These are phyloP conservation scores for Penicillium hesseltinei DNA, from an alignment of 2,329 filamentous ascomycete genomes.

Conservation along the genomic window DNA sequence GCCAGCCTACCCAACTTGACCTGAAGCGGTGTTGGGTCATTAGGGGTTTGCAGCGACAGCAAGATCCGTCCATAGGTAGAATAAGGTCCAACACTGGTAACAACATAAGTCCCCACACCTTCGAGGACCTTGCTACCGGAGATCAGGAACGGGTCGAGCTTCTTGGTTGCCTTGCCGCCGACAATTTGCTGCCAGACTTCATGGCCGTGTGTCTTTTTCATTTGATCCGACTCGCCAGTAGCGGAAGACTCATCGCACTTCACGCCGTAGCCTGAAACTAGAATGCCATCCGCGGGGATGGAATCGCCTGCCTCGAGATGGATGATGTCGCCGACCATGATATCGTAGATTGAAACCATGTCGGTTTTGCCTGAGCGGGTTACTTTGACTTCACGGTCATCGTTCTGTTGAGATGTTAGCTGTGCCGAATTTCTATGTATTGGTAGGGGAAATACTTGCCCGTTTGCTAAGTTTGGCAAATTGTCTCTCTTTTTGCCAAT, in stretches of 20 bases:
- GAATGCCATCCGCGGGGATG: constrained; percentile 68
- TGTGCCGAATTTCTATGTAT: background rate
- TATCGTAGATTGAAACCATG: constrained; percentile 64
- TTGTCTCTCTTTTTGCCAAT: constrained; percentile 67
- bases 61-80: constrained; percentile 74
- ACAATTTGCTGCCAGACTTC: constrained; percentile 59
- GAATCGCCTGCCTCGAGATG: constrained; percentile 68
- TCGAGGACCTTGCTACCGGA: constrained; percentile 78
- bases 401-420: constrained; percentile 50
- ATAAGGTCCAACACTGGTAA: constrained; percentile 70
- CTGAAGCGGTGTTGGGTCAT: constrained; percentile 73
- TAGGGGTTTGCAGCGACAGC: constrained; percentile 69
- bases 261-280: constrained; percentile 64
- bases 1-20: constrained; percentile 73
- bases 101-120: constrained; percentile 71
- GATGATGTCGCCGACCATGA: constrained; percentile 68
- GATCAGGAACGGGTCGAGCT: constrained; percentile 71
- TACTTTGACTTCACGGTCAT: constrained; percentile 64
- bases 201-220: constrained; percentile 64
- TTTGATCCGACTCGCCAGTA: constrained; percentile 70
- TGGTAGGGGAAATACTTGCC: constrained; percentile 22
- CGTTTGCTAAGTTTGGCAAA: constrained; percentile 61
- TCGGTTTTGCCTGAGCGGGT: constrained; percentile 64
- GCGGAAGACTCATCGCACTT: constrained; percentile 73
- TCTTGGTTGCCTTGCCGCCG: constrained; percentile 52